These are phyloP conservation scores for Pseudotsuga menziesii DNA, from an alignment of 75 land plant species.

Conservation along the genomic window DNA sequence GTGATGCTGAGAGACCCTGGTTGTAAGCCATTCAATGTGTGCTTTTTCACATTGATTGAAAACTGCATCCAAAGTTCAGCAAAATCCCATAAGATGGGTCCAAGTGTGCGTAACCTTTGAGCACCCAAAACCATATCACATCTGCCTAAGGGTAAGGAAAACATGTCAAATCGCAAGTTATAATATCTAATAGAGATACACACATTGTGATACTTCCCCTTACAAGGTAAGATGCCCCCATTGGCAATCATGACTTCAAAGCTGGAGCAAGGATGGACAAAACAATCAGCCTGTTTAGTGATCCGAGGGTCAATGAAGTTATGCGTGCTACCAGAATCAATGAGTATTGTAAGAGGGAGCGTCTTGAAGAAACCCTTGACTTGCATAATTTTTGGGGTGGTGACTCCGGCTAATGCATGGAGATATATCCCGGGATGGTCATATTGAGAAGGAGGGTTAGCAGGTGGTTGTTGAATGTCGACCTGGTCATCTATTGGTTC, in stretches of 20 bases:
- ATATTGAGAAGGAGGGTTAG: too few relatives aligned
- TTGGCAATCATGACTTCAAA: not conserved
- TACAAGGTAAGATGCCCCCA: not conserved
- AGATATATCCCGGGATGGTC: too few relatives aligned
- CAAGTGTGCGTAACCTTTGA: not conserved
- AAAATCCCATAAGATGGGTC: not conserved
- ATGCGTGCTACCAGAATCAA: not conserved
- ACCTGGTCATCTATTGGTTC: too few relatives aligned
- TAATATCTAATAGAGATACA: not conserved
- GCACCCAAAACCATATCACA: not conserved
- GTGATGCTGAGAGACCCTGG: not conserved
- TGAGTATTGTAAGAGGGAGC: not conserved
- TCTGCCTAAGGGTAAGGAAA: not conserved
- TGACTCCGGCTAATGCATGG: too few relatives aligned
- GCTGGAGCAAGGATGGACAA: not conserved
- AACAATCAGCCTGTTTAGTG: not conserved
- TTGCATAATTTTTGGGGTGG: too few relatives aligned
- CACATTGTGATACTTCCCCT: not conserved
- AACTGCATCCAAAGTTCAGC: not conserved
- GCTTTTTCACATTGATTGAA: not conserved
- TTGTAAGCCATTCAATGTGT: not conserved
- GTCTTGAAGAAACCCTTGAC: too few relatives aligned
- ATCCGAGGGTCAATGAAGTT: not conserved
- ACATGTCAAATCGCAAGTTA: not conserved
- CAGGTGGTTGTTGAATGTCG: too few relatives aligned